Evolutionary conservation across 192 early-diverging fungal genomes (phyloP).

Genomic region (Coemansia sp.): DNA sequence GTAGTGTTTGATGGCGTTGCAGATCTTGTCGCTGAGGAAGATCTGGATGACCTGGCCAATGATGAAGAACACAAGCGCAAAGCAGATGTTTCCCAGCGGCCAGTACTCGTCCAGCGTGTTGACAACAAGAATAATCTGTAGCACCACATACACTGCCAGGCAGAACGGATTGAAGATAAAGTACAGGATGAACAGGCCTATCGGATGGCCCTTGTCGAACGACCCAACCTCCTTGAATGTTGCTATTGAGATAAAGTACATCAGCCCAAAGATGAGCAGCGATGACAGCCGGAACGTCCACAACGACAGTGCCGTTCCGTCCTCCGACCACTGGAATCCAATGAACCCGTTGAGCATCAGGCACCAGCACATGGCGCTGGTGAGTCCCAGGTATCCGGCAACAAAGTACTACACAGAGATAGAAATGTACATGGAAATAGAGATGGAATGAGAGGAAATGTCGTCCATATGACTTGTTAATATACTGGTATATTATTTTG

Average conservation of each 20-base stretch:
- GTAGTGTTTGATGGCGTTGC: conserved; percentile 89
- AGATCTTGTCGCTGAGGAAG: conserved; percentile 79
- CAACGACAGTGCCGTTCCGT: conserved; percentile 89
- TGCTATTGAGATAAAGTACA: conserved; percentile 76
- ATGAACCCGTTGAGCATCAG: conserved; percentile 94
- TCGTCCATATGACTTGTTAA: background rate
- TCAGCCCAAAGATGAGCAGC: conserved; percentile 75
- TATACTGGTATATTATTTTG: background rate
- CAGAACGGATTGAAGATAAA: conserved; percentile 84
- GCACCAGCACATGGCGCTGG: conserved; percentile 88
- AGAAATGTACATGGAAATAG: background rate
- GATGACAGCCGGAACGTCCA: conserved; percentile 92
- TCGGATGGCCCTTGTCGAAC: conserved; percentile 64
- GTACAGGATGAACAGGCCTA: conserved; percentile 81
- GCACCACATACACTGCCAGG: conserved; percentile 80
- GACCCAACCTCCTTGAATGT: conserved; percentile 74
- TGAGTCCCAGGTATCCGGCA: conserved; percentile 77
- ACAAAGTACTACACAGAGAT: conserved; percentile 69
- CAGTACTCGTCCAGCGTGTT: conserved; percentile 95
- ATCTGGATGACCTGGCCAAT: conserved; percentile 83
- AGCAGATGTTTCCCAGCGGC: conserved; percentile 92
- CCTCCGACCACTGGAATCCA: conserved; percentile 95
- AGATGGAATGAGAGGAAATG: background rate
- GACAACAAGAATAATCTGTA: conserved; percentile 92
- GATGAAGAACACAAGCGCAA: conserved; percentile 85